Evolutionary conservation across 2,329 filamentous ascomycete genomes (phyloP).

Genomic region (Aureobasidium lini): DNA sequence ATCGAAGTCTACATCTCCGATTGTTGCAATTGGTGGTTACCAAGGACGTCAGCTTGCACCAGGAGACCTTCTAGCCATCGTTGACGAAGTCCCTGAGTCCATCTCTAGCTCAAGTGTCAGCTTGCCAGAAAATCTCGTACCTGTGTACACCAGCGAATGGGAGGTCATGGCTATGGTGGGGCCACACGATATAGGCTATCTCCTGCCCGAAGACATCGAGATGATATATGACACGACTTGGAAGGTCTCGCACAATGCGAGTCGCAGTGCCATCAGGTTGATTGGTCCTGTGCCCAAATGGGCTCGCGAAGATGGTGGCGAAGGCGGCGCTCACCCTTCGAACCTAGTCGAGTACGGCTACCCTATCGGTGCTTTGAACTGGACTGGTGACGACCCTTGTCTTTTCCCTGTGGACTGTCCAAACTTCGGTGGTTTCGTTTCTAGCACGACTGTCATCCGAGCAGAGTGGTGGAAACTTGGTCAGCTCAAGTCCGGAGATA

Average conservation of each 20-base stretch:
- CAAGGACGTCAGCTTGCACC: conserved; percentile 50
- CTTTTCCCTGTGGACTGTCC: conserved; percentile 54
- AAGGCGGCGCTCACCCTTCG: conserved; percentile 54
- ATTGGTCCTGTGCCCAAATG: conserved; percentile 52
- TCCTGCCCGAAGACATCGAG: conserved; percentile 45
- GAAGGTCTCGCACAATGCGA: conserved; percentile 55
- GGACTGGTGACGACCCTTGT: conserved; percentile 54
- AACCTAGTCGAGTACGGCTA: conserved; percentile 52
- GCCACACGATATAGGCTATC: conserved; percentile 49
- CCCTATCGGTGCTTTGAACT: conserved; percentile 51
- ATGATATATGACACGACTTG: conserved; percentile 52
- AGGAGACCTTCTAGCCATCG: conserved; percentile 46
- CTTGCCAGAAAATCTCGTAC: conserved; percentile 41
- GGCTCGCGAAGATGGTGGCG: conserved; percentile 53
- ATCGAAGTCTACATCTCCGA: conserved; percentile 52
- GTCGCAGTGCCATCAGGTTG: conserved; percentile 53
- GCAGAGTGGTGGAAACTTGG: conserved; percentile 56
- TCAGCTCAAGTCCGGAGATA: conserved; percentile 53
- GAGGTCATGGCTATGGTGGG: conserved; percentile 49
- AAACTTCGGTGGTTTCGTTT: conserved; percentile 55
- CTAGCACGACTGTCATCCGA: conserved; percentile 47
- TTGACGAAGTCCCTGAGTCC: conserved; percentile 30
- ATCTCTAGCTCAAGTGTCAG: conserved; percentile 24
- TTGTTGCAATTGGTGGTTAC: conserved; percentile 52
- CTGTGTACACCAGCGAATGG: conserved; percentile 44